Base-by-base conservation (phyloP, 1,284 basidiomycete species). In the Tilletia indica region DNA sequence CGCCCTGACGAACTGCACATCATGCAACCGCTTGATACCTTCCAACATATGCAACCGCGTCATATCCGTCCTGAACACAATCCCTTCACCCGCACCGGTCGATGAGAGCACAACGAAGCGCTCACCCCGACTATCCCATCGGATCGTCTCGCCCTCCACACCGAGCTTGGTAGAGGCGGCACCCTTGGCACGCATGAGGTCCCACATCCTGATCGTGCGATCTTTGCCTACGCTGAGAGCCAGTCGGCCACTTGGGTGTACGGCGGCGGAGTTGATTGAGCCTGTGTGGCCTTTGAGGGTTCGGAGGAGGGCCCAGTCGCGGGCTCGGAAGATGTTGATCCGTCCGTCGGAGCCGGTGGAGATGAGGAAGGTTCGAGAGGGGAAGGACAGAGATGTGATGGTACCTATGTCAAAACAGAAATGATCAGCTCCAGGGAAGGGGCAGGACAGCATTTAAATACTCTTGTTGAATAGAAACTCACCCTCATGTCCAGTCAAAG, bases 171-270 rank as follows among this genome's bases (percentile, higher is more conserved):
- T 91, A 81, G 93, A 94, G 3, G 93, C 93, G 14, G 90, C 90
- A 2, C 93, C 93, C 82, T 92, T 91, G 0, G 94, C 96, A 64
- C 94, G 88, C 92, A 97, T 97, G 36, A 99, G 87, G 86, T 99
- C 96, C 96, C 96, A 99, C 94, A 98, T 96, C 68, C 94, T 89
- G 72, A 98, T 84, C 8, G 92, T 93, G 74, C 89, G 87, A 82
- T 99, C 96, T 79, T 91, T 91, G 12, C 96, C 96, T 0, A 97
- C 94, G 75, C 90, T 93, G 39, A 99, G 85, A 0, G 92, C 95
- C 19, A 97, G 89, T 78, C 97, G 92, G 2, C 94, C 93, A 0
- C 92, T 92, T 0, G 94, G 94, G 82, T 99, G 96, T 0, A 97
- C 90, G 12, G 93, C 91, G 49, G 97, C 89, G 67, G 89, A 89